Percentiles rank a stretch among this genome's conserved stretches.
These are phyloP conservation scores for Metschnikowia rubicola DNA, from an alignment of 805 yeast genomes.

Conservation along the genomic window DNA sequence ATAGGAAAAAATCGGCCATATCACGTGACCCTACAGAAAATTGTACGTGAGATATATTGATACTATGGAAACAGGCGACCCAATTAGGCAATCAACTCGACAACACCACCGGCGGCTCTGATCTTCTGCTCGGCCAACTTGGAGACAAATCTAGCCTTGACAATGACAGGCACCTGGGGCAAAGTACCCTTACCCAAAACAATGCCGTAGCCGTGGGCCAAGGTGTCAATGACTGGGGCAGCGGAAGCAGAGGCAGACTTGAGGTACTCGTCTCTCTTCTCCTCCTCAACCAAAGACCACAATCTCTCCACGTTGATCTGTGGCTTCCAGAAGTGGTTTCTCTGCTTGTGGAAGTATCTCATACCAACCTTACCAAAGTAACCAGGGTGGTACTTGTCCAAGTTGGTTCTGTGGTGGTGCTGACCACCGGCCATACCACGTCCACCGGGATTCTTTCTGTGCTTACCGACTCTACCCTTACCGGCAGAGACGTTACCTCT, in stretches of 20 bases:
- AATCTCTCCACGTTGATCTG: conserved; percentile 96
- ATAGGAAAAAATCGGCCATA: too few species aligned
- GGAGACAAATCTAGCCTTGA: conserved; percentile 98
- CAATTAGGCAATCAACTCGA: conserved; percentile 95
- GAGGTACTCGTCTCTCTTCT: conserved; percentile 91
- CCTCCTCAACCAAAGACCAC: conserved; percentile 94
- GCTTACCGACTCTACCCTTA: conserved; percentile 99
- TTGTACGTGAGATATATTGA: conserved; percentile 13
- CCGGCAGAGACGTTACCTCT: conserved; percentile 99
- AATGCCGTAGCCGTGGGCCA: conserved; percentile 99
- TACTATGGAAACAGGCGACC: conserved; percentile 19
- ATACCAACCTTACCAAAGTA: conserved; percentile 99
- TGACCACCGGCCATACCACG: conserved; percentile 99
- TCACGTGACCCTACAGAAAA: too few species aligned
- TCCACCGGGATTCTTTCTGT: conserved; percentile 99
- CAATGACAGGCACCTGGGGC: conserved; percentile 97
- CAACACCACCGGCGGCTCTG: conserved; percentile 99
- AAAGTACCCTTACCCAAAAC: conserved; percentile 98
- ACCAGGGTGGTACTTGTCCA: conserved; percentile 99
- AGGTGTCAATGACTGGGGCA: conserved; percentile 99
- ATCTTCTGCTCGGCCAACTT: conserved; percentile 99
- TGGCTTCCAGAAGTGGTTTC: conserved; percentile 95
- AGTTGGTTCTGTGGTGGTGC: conserved; percentile 99
- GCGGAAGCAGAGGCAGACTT: conserved; percentile 78
- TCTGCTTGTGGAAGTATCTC: conserved; percentile 98